Conservation (phyloP, 2,329 filamentous ascomycete species). For the Ophiostoma novo-ulmi region DNA sequence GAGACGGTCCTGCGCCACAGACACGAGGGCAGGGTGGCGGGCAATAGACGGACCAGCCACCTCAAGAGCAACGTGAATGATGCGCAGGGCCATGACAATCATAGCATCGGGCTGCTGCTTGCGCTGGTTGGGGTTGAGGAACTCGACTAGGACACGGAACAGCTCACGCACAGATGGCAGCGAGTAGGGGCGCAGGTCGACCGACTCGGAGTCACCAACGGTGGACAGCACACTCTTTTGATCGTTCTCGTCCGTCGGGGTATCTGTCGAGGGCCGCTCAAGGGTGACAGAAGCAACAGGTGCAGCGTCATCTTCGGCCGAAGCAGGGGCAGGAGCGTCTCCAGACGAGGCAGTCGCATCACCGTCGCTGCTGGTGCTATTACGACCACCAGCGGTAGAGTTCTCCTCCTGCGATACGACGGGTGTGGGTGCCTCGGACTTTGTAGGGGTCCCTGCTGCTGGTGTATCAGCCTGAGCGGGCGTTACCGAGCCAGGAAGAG, state of each 20-base stretch:
- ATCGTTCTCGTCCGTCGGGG: constrained; percentile 23
- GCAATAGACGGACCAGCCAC: constrained; percentile 94
- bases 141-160: constrained; percentile 87
- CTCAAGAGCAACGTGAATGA: constrained; percentile 94
- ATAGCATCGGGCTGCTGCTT: constrained; percentile 92
- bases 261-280: constrained; percentile 5
- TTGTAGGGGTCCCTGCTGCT: neutral
- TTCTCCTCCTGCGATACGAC: neutral
- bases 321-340: neutral
- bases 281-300: neutral
- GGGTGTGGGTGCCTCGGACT: neutral
- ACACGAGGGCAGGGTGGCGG: constrained; percentile 80
- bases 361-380: neutral
- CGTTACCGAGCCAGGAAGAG: constrained; percentile 24
- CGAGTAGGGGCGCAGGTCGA: constrained; percentile 79
- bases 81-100: constrained; percentile 93
- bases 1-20: constrained; percentile 83
- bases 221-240: constrained; percentile 26
- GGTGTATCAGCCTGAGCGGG: constrained; percentile 20
- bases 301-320: neutral
- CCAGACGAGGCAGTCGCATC: constrained; percentile 7
- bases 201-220: constrained; percentile 38
- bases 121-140: constrained; percentile 86
- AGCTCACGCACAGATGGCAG: constrained; percentile 90
- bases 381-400: neutral